Conservation (phyloP, 352 stramenopile species). For the Phytophthora citricola region DNA sequence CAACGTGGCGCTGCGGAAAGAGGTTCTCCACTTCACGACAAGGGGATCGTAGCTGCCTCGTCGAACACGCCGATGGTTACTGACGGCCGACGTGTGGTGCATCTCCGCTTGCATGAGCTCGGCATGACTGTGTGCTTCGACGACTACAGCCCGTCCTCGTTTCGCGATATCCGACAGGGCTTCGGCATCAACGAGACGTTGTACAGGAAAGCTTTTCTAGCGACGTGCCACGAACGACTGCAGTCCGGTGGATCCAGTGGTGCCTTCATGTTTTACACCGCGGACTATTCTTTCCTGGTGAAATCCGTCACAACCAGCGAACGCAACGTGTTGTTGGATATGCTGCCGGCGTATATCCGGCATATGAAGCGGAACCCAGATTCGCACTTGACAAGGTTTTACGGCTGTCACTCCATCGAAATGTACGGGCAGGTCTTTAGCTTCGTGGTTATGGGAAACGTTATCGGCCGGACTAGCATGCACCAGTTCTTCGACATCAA, state of each 20-base stretch:
- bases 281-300: conserved; percentile 88
- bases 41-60: conserved; percentile 80
- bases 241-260: conserved; percentile 84
- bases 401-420: conserved; percentile 89
- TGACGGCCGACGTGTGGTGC: conserved; percentile 59
- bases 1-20: conserved; percentile 86
- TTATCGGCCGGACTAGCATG: conserved; percentile 83
- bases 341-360: conserved; percentile 83
- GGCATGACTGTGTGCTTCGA: conserved; percentile 85
- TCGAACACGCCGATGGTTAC: conserved; percentile 65
- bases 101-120: conserved; percentile 80
- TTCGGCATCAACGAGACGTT: conserved; percentile 79
- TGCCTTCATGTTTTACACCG: conserved; percentile 93
- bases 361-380: conserved; percentile 84
- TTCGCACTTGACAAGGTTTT: conserved; percentile 90
- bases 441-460: conserved; percentile 94
- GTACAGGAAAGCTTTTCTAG: conserved; percentile 83
- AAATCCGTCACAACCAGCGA: conserved; percentile 88
- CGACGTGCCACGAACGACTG: conserved; percentile 87
- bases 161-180: conserved; percentile 80
- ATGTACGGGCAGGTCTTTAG: conserved; percentile 91
- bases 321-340: conserved; percentile 77
- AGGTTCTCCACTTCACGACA: conserved; percentile 91
- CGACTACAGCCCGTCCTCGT: conserved; percentile 75
- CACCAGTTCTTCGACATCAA: conserved; percentile 93